A percentile compares a stretch with the other conserved stretches of the same genome.
phyloP scores from a whole-genome alignment of 2,329 filamentous ascomycete species.

The Cladophialophora exuberans region DNA sequence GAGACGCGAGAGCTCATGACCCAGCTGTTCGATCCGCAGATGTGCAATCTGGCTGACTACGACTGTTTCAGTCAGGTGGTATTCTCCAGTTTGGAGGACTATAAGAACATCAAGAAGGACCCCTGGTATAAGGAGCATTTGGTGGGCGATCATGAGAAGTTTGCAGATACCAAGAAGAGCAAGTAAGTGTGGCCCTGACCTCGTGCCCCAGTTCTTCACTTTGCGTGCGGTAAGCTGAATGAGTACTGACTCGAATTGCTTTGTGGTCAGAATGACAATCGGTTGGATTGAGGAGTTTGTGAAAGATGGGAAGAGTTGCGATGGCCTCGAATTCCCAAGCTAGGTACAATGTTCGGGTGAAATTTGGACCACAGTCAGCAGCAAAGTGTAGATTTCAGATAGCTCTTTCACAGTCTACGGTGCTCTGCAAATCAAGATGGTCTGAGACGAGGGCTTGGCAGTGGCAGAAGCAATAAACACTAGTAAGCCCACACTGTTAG shows the following conservation, averaged over 20 bases:
- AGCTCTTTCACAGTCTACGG: no score
- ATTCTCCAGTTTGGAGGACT: background rate
- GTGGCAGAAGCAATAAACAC: no score
- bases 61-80: background rate
- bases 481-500: no score
- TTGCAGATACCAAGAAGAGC: background rate
- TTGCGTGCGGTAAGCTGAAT: no score
- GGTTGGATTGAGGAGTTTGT: slow-evolving; percentile 1
- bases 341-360: no score
- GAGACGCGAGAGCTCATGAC: background rate
- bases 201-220: no score
- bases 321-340: background rate
- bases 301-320: background rate
- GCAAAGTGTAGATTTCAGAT: no score
- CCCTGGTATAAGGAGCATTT: background rate
- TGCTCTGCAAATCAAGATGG: no score
- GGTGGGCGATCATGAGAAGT: background rate
- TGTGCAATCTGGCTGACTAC: background rate
- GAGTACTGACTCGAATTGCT: no score
- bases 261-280: background rate
- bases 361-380: background rate
- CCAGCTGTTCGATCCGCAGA: background rate
- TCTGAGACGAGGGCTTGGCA: no score
- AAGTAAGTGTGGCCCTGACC: background rate
- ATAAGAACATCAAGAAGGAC: background rate